A percentile compares a stretch with the other conserved stretches of the same genome.
Evolutionary conservation across 2,329 filamentous ascomycete species (phyloP).

Genomic region (Cytospora leucostoma): DNA sequence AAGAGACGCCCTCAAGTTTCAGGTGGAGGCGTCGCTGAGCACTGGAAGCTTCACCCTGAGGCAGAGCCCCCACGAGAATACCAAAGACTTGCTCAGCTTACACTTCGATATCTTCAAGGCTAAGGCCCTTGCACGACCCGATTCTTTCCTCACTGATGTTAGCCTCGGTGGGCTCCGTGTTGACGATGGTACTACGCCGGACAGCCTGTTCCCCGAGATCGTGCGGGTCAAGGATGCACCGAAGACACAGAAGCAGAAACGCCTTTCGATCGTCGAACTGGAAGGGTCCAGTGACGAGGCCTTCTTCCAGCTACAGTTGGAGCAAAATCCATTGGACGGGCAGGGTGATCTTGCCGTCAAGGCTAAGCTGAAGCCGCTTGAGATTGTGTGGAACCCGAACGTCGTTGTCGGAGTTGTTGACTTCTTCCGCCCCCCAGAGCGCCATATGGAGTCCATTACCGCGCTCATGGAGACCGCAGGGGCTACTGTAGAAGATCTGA

Average conservation of each 20-base stretch:
- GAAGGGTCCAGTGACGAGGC: conserved; percentile 59
- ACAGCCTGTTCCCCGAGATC: conserved; percentile 91
- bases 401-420: conserved; percentile 88
- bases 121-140: conserved; percentile 84
- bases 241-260: conserved; percentile 46
- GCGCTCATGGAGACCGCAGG: conserved; percentile 95
- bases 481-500: conserved; percentile 89
- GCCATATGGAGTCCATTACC: conserved; percentile 97
- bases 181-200: conserved; percentile 92
- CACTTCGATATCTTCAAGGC: conserved; percentile 95
- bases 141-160: conserved; percentile 85
- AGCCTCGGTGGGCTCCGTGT: conserved; percentile 91
- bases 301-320: conserved; percentile 90
- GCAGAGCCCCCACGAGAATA: conserved; percentile 76
- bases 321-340: conserved; percentile 92
- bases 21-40: conserved; percentile 88
- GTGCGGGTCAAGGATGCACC: conserved; percentile 91
- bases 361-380: conserved; percentile 90
- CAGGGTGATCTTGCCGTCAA: conserved; percentile 89
- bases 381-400: conserved; percentile 96
- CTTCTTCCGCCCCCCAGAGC: conserved; percentile 94
- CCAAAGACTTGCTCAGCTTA: conserved; percentile 80
- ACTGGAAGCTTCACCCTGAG: conserved; percentile 96
- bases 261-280: conserved; percentile 56
- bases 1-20: conserved; percentile 87